Conservation (phyloP, 2,329 filamentous ascomycete species). For the Hypoxylon sp. region DNA sequence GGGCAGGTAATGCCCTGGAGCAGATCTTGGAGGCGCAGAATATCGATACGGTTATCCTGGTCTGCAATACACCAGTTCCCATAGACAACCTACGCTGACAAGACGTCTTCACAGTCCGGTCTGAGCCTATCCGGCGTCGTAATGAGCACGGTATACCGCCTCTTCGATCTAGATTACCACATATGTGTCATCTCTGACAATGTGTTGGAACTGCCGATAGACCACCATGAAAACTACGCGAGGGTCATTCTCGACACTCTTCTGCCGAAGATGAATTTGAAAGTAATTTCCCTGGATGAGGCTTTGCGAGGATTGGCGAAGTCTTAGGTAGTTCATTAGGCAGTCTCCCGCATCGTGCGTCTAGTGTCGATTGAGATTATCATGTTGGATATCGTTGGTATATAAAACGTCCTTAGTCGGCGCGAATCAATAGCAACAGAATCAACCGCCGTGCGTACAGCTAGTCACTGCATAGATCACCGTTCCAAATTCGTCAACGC, state of each 20-base stretch:
- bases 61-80: constrained; percentile 35
- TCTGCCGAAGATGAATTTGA: constrained; percentile 50
- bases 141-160: constrained; percentile 57
- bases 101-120: constrained; percentile 51
- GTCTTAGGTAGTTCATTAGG: background rate
- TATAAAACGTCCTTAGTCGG: background rate
- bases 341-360: background rate
- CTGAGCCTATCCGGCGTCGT: constrained; percentile 59
- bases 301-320: constrained; percentile 15
- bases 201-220: constrained; percentile 51
- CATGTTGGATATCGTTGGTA: background rate
- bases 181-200: constrained; percentile 57
- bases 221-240: constrained; percentile 39
- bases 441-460: constrained; percentile 58
- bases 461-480: constrained; percentile 65
- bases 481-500: constrained; percentile 66
- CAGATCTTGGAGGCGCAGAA: constrained; percentile 56
- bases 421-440: background rate
- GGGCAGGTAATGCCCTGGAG: constrained; percentile 57
- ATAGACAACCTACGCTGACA: background rate
- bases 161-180: constrained; percentile 60
- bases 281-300: constrained; percentile 33
- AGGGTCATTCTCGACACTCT: constrained; percentile 46
- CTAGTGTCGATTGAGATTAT: background rate
- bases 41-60: constrained; percentile 59